phyloP scores from a whole-genome alignment of 1,284 basidiomycete species.

The Spongiforma sp. region DNA sequence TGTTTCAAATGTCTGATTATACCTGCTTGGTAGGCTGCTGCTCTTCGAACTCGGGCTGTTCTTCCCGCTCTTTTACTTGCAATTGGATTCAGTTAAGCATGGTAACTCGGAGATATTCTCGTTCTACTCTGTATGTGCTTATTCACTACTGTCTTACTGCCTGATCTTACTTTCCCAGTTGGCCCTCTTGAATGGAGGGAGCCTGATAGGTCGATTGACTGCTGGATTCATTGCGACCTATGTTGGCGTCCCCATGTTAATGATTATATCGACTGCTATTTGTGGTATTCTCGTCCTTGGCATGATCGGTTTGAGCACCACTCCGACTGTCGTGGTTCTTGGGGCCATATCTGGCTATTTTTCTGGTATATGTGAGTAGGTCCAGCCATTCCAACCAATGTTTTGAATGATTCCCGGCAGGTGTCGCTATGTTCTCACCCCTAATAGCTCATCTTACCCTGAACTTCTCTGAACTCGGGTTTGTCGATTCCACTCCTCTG shows the following conservation, averaged over 20 bases:
- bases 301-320: constrained; percentile 27
- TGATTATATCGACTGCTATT: constrained; percentile 26
- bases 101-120: constrained; percentile 33
- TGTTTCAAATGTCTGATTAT: not conserved
- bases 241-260: constrained; percentile 25
- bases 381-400: constrained; percentile 3
- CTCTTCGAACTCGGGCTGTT: constrained; percentile 21
- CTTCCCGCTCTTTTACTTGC: constrained; percentile 38
- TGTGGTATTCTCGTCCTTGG: constrained; percentile 35
- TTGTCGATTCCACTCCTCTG: not conserved
- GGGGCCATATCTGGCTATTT: constrained; percentile 42
- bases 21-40: constrained; percentile 17
- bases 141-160: no score
- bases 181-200: constrained; percentile 31
- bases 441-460: constrained; percentile 37
- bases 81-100: constrained; percentile 34
- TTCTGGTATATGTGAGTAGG: constrained; percentile 41
- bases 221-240: constrained; percentile 29
- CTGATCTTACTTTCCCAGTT: constrained; percentile 17
- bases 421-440: constrained; percentile 38
- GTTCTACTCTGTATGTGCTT: constrained; percentile 35
- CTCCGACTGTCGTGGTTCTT: constrained; percentile 26
- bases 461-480: constrained; percentile 39
- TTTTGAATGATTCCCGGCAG: constrained; percentile 22
- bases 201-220: constrained; percentile 31